These are phyloP conservation scores for Eucalyptus pauciflora DNA, from an alignment of 345 rosid species.

Conservation along the genomic window DNA sequence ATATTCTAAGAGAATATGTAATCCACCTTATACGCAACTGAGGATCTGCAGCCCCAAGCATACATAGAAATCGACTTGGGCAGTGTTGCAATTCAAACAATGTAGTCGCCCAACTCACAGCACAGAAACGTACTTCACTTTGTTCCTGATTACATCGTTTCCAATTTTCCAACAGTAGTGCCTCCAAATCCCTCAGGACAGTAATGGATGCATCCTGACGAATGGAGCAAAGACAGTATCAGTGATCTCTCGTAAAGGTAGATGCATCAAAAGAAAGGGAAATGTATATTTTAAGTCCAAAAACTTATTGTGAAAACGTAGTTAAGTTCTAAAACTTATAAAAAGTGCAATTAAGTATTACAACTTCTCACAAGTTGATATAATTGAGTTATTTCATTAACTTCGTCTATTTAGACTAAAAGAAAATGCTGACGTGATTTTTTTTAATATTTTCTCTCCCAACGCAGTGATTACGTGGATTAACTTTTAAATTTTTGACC, in stretches of 20 bases:
- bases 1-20: too few relatives aligned
- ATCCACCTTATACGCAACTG: slow-evolving; percentile 78
- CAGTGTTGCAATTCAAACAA: slow-evolving; percentile 71
- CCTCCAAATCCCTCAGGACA: slow-evolving; percentile 59
- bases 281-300: too few relatives aligned
- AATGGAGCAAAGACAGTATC: background rate
- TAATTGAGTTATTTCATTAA: too few relatives aligned
- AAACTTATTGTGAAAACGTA: too few relatives aligned
- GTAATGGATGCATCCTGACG: slow-evolving; percentile 50
- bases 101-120: slow-evolving; percentile 80
- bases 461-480: too few relatives aligned
- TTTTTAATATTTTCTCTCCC: too few relatives aligned
- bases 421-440: too few relatives aligned
- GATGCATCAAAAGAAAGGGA: background rate
- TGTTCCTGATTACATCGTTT: slow-evolving; percentile 55
- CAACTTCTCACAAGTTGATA: too few relatives aligned
- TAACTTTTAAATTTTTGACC: too few relatives aligned
- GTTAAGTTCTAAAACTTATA: too few relatives aligned
- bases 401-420: too few relatives aligned
- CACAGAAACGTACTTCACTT: slow-evolving; percentile 85
- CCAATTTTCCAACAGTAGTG: slow-evolving; percentile 54
- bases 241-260: background rate
- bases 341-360: too few relatives aligned
- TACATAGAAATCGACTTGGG: slow-evolving; percentile 84
- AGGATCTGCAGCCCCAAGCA: slow-evolving; percentile 75